Base-by-base conservation (phyloP, 1,139 yeast genomes). In the Zygotorulaspora mrakii region DNA sequence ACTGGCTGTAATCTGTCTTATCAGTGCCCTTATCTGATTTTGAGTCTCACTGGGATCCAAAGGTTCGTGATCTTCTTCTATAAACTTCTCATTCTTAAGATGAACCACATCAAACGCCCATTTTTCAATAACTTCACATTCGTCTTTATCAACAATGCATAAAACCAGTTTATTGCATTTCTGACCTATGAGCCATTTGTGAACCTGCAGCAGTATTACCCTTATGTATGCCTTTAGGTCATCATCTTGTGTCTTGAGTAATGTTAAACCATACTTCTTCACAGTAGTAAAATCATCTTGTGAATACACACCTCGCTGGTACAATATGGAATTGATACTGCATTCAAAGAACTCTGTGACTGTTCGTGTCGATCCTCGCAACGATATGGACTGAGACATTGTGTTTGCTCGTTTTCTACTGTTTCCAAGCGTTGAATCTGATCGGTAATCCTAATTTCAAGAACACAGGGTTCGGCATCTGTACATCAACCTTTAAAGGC, bases 291-390 rank as follows among this genome's bases (percentile, higher is more conserved):
- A 89, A 59, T 87, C 96, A 52, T 86, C 95, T 2, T 86, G 73
- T 0, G 96, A 96, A 55, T 89, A 89, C 27, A 89, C 82, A 0
- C 95, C 95, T 40, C 97, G 68, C 60, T 89, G 97, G 62, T 83
- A 89, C 5, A 89, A 71, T 23, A 89, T 85, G 45, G 82, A 78
- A 60, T 85, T 82, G 46, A 86, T 78, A 43, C 89, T 78, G 58
- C 77, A 86, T 55, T 84, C 79, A 57, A 88, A 88, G 65, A 85
- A 88, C 64, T 88, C 95, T 1, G 91, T 77, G 0, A 87, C 87
- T 1, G 76, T 71, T 48, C 81, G 77, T 25, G 91, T 77, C 0
- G 94, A 83, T 4, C 95, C 95, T 53, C 79, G 79, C 33, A 86
- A 67, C 1, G 88, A 77, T 22, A 85, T 52, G 12, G 54, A 33